phyloP scores from a whole-genome alignment of 2,329 filamentous ascomycete genomes.

The Stemphylium beticola region DNA sequence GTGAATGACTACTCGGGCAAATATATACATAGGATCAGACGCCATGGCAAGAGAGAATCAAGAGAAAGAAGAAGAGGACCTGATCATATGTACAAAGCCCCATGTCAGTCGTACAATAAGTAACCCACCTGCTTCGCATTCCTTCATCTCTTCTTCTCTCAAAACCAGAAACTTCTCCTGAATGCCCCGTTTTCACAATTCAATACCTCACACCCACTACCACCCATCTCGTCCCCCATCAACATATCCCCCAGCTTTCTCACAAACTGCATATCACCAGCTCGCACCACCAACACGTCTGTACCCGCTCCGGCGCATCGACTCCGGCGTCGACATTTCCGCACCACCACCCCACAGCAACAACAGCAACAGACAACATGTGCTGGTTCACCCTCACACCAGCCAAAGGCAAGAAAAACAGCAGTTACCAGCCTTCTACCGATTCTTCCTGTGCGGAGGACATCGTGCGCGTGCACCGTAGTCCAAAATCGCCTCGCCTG shows the following conservation, averaged over 20 bases:
- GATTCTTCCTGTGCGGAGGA: conserved; percentile 36
- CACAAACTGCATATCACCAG: conserved; percentile 28
- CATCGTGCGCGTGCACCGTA: conserved; percentile 36
- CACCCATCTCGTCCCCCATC: conserved; percentile 27
- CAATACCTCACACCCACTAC: conserved; percentile 20
- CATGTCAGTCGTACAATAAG: conserved; percentile 21
- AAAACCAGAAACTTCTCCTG: conserved; percentile 10
- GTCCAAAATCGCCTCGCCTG: conserved; percentile 25
- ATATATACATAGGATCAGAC: conserved; percentile 20
- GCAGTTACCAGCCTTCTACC: conserved; percentile 22
- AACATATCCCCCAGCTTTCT: conserved; percentile 27
- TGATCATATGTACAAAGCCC: conserved; percentile 14
- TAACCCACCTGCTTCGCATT: conserved; percentile 15
- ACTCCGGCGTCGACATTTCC: conserved; percentile 19
- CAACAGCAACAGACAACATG: conserved; percentile 26
- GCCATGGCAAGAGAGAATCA: conserved; percentile 16
- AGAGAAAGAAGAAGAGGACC: conserved; percentile 5
- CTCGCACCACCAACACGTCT: conserved; percentile 30
- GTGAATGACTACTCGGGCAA: conserved; percentile 30
- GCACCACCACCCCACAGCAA: not conserved
- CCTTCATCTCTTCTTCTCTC: conserved; percentile 9
- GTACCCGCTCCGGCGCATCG: conserved; percentile 27
- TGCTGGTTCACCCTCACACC: conserved; percentile 44
- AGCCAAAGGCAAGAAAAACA: conserved; percentile 24
- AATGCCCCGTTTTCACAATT: conserved; percentile 30